These are phyloP conservation scores for Pseudogymnoascus sp. DNA, from an alignment of 2,329 filamentous ascomycete species.

Conservation along the genomic window DNA sequence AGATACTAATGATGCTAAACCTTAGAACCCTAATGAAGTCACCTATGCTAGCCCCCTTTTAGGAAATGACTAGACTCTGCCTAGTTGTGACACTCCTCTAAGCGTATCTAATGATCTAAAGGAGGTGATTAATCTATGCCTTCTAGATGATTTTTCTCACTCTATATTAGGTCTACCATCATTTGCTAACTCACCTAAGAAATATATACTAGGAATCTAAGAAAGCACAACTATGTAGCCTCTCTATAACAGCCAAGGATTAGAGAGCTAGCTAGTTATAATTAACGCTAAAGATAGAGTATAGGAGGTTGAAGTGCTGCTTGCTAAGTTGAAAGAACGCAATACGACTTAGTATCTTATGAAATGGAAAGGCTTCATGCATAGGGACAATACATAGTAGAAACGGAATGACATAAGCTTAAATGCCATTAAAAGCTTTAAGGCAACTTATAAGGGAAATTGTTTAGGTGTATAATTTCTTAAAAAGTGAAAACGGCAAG, in stretches of 20 bases:
- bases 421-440: conserved; percentile 13
- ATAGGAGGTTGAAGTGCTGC: conserved; percentile 17
- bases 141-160: not conserved
- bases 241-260: not conserved
- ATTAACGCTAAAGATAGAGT: not conserved
- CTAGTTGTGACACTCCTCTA: conserved; percentile 9
- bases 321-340: conserved; percentile 18
- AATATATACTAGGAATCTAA: not conserved
- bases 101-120: not conserved
- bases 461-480: conserved; percentile 11
- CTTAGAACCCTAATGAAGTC: conserved; percentile 13
- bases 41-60: conserved; percentile 11
- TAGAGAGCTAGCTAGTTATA: not conserved
- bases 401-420: conserved; percentile 13
- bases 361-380: conserved; percentile 19
- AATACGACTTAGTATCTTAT: conserved; percentile 18
- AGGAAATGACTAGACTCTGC: conserved; percentile 11
- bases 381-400: conserved; percentile 18
- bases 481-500: conserved; percentile 10
- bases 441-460: conserved; percentile 15
- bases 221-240: not conserved
- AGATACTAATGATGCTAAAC: conserved; percentile 12
- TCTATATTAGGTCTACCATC: not conserved
- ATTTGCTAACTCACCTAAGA: not conserved
- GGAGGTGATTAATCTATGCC: not conserved